Percentiles rank a stretch among this genome's conserved stretches.
phyloP scores from a whole-genome alignment of 1,284 basidiomycete species.

The Termitomyces sp. region DNA sequence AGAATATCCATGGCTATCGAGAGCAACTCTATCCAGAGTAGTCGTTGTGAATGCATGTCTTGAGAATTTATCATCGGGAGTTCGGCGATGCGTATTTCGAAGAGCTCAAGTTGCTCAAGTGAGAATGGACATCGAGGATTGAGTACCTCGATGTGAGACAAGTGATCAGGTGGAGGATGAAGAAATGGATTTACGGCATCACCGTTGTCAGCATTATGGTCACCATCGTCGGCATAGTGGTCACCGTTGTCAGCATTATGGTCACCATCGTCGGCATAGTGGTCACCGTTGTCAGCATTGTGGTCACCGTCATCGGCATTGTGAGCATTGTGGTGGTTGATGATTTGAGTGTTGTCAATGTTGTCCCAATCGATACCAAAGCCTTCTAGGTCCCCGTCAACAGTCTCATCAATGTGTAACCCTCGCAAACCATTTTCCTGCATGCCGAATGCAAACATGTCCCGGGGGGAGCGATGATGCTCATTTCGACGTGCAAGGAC shows the following conservation, averaged over 20 bases:
- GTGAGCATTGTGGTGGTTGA: neutral
- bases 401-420: neutral
- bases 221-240: neutral
- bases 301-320: neutral
- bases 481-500: neutral
- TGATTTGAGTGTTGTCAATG: neutral
- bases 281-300: neutral
- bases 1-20: neutral
- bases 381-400: neutral
- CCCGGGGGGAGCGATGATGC: neutral
- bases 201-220: too few relatives aligned
- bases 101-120: neutral
- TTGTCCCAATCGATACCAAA: neutral
- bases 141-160: neutral
- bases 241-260: neutral
- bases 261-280: neutral
- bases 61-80: neutral
- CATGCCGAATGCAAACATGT: slow-evolving; percentile 5
- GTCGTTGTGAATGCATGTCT: neutral
- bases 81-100: neutral
- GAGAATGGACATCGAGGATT: neutral
- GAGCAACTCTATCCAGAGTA: neutral
- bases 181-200: neutral
- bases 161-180: neutral
- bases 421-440: neutral